A percentile compares a stretch with the other conserved stretches of the same genome.
Conservation (phyloP, 257 asterid genomes). For the Solanum pennellii region DNA sequence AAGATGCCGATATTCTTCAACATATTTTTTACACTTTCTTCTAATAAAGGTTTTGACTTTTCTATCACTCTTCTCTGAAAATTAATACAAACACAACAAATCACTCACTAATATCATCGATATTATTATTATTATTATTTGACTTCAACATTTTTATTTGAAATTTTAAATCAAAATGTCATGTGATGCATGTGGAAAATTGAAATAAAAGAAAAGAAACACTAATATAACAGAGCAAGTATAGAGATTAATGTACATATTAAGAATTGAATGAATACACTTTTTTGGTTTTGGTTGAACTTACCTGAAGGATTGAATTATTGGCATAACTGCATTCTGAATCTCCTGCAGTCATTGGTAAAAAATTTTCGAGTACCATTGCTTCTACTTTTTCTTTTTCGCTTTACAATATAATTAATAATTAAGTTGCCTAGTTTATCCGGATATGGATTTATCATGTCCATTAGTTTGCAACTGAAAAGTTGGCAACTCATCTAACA, state of each 20-base stretch:
- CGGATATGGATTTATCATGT: background rate
- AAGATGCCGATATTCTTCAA: background rate
- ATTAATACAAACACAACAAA: background rate
- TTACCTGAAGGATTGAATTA: conserved; percentile 18
- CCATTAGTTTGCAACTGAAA: background rate
- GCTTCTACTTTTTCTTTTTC: background rate
- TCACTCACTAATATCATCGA: background rate
- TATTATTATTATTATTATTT: too few relatives aligned
- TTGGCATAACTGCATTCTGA: conserved; percentile 24
- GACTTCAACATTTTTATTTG: too few relatives aligned
- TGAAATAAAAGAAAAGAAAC: too few relatives aligned
- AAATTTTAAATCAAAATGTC: too few relatives aligned
- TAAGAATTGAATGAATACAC: background rate
- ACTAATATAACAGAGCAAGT: too few relatives aligned
- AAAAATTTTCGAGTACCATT: conserved; percentile 9
- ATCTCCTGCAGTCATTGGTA: conserved; percentile 17
- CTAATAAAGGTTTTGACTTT: conserved; percentile 2
- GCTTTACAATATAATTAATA: background rate
- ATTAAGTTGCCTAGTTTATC: background rate
- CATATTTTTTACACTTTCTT: conserved; percentile 2
- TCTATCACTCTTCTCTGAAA: conserved; percentile 13
- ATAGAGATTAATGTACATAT: too few relatives aligned
- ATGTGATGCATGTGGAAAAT: too few relatives aligned
- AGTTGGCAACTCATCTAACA: background rate
- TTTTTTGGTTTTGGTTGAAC: background rate